A percentile compares a stretch with the other conserved stretches of the same genome.
These are phyloP conservation scores for Trifolium pratense DNA, from an alignment of 306 rosid genomes.

Conservation along the genomic window DNA sequence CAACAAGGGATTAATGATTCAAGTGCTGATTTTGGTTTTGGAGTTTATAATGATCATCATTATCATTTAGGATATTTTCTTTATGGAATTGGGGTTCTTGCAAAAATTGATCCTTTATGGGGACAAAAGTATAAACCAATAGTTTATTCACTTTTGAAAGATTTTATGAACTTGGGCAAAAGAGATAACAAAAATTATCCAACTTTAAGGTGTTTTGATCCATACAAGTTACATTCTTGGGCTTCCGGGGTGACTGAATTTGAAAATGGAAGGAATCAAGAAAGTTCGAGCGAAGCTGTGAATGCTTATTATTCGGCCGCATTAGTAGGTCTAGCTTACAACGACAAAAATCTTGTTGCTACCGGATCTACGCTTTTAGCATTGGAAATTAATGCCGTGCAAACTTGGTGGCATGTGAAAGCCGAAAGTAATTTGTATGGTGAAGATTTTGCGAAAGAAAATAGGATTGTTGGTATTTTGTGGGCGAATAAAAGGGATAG, in stretches of 20 bases:
- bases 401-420: constrained; percentile 87
- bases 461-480: constrained; percentile 67
- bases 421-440: constrained; percentile 56
- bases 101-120: constrained; percentile 79
- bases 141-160: constrained; percentile 70
- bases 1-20: constrained; percentile 70
- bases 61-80: constrained; percentile 86
- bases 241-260: constrained; percentile 85
- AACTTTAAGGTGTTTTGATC: constrained; percentile 78
- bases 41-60: constrained; percentile 85
- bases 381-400: constrained; percentile 71
- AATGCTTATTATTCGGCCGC: constrained; percentile 83
- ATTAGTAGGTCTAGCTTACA: constrained; percentile 78
- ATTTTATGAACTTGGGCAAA: constrained; percentile 67
- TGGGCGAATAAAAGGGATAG: constrained; percentile 90
- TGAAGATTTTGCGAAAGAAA: constrained; percentile 61
- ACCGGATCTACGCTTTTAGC: constrained; percentile 67
- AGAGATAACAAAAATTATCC: constrained; percentile 52
- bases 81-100: constrained; percentile 81
- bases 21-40: constrained; percentile 85
- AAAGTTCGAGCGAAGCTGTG: constrained; percentile 87
- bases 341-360: constrained; percentile 63
- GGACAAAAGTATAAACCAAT: constrained; percentile 74
- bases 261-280: constrained; percentile 84
- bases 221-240: constrained; percentile 85